phyloP scores from a whole-genome alignment of 179 eudicot genomes.

The Silene vulgaris region DNA sequence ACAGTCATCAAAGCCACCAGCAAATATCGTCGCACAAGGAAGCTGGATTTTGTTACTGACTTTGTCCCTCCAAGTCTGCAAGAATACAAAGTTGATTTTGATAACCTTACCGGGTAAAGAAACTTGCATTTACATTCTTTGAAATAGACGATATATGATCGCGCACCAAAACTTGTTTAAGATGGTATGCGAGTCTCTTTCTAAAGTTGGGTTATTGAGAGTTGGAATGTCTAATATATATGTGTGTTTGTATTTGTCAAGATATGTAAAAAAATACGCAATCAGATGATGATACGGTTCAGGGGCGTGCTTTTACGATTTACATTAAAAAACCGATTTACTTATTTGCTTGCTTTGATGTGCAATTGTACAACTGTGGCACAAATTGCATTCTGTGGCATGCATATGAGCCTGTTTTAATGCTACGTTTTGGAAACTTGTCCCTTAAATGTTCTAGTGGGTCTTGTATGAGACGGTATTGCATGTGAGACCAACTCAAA shows the following conservation, averaged over 20 bases:
- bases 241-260: no score
- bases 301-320: not conserved
- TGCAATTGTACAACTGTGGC: not conserved
- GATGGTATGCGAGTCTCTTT: no score
- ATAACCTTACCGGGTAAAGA: constrained; percentile 32
- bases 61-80: constrained; percentile 59
- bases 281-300: not conserved
- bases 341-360: not conserved
- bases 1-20: constrained; percentile 51
- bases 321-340: not conserved
- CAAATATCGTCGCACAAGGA: constrained; percentile 54
- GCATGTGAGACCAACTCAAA: no score
- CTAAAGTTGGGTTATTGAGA: no score
- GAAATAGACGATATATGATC: not conserved
- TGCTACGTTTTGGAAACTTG: not conserved
- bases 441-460: no score
- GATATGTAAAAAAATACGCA: no score
- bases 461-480: no score
- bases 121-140: not conserved
- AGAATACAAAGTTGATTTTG: constrained; percentile 36
- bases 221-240: no score
- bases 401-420: not conserved
- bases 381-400: not conserved
- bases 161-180: no score
- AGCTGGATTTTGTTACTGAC: constrained; percentile 44